Percentiles rank a stretch among this genome's conserved stretches.
These are phyloP conservation scores for Fusarium sp. DNA, from an alignment of 2,329 filamentous ascomycete species.

Conservation along the genomic window DNA sequence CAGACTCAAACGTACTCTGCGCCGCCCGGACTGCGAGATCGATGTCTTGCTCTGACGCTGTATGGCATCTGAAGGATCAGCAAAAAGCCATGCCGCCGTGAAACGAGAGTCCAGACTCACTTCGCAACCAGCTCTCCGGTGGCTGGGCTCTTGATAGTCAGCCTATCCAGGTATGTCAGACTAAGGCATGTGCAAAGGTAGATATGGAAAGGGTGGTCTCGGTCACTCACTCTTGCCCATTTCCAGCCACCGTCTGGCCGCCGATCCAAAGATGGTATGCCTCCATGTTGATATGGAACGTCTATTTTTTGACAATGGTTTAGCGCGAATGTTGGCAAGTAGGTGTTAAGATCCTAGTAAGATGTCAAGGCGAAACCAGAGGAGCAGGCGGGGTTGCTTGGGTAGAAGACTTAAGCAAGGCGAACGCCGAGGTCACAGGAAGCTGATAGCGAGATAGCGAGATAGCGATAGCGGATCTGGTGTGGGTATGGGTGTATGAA, in stretches of 20 bases:
- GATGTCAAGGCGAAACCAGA: neutral
- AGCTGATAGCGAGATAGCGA: neutral
- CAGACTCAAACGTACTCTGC: conserved; percentile 73
- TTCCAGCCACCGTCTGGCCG: conserved; percentile 48
- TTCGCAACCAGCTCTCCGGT: conserved; percentile 64
- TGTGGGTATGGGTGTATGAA: too few relatives aligned
- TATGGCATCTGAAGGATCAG: conserved; percentile 39
- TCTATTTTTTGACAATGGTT: neutral
- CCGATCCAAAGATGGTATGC: conserved; percentile 41
- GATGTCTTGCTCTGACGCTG: conserved; percentile 46
- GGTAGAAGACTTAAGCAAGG: neutral
- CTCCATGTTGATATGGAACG: neutral
- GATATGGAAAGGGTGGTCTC: neutral
- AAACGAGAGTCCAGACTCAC: conserved; percentile 47
- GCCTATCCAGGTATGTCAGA: conserved; percentile 49
- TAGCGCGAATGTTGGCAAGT: neutral
- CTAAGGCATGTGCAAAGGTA: neutral
- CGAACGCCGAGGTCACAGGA: neutral
- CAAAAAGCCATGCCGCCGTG: neutral
- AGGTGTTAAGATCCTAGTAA: neutral
- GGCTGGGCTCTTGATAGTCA: conserved; percentile 65
- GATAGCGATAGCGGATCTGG: neutral
- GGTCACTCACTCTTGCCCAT: conserved; percentile 59
- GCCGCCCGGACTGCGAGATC: conserved; percentile 56
- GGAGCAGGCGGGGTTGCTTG: neutral